Percentiles rank a stretch among this genome's conserved stretches.
Conservation (phyloP, 2,329 filamentous ascomycete genomes). For the Onygenales sp. region DNA sequence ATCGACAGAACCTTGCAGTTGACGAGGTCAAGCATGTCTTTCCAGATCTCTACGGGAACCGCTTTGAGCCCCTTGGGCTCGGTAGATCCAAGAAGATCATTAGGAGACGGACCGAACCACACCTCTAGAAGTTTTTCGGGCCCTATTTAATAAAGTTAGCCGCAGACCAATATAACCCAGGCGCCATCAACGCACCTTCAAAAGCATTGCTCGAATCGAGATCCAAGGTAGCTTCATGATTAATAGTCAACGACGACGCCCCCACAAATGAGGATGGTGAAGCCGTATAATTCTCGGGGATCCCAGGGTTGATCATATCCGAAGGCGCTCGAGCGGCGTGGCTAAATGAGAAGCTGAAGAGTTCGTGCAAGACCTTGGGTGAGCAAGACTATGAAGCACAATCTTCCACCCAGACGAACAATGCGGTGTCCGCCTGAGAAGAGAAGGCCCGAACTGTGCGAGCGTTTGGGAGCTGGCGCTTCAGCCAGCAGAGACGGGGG, state of each 20-base stretch:
- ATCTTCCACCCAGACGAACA: constrained; percentile 96
- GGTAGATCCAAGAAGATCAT: constrained; percentile 59
- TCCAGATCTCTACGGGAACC: constrained; percentile 78
- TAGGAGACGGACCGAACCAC: constrained; percentile 82
- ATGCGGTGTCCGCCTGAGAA: constrained; percentile 87
- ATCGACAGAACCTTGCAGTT: constrained; percentile 97
- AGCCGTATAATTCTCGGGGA: constrained; percentile 71
- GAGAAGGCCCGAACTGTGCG: constrained; percentile 66
- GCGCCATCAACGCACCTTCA: constrained; percentile 53
- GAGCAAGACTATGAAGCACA: constrained; percentile 56
- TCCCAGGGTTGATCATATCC: constrained; percentile 78
- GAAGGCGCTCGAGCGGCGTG: constrained; percentile 15
- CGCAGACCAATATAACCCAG: neutral
- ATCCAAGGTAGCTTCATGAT: constrained; percentile 85
- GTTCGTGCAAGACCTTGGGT: constrained; percentile 15
- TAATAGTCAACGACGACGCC: constrained; percentile 89
- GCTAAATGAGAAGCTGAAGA: neutral
- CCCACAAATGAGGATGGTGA: constrained; percentile 67
- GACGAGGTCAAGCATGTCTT: constrained; percentile 93
- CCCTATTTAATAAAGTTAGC: constrained; percentile 38
- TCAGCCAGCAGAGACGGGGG: constrained; percentile 59
- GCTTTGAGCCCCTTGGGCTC: constrained; percentile 74
- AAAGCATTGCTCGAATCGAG: constrained; percentile 94
- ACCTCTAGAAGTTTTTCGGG: constrained; percentile 98
- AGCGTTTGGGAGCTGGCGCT: constrained; percentile 61